Base-by-base conservation (phyloP, 1,284 basidiomycete species). In the Abortiporus biennis region DNA sequence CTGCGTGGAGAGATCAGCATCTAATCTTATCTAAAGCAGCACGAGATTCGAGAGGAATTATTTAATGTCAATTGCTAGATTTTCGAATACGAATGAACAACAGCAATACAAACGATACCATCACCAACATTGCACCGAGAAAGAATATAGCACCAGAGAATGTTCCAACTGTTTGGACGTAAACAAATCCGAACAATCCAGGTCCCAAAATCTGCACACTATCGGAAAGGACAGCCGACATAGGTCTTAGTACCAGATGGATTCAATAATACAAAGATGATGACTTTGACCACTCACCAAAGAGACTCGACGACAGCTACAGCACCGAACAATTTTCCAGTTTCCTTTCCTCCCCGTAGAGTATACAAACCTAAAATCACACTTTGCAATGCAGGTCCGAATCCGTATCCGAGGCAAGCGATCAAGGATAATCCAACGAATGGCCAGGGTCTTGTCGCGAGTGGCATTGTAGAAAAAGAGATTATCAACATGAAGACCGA, bases 251-350 rank as follows among this genome's bases (percentile, higher is more conserved):
- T 29, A n/a, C 27, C 9, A 29, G 9, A 29, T 29, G 9, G n/a
- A 29, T 29, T 29, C 9, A 29, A 29, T 29, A n/a, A 29, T 9
- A 29, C 9, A 29, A 9, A 29, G 9, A 29, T 9, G n/a, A n/a
- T 9, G n/a, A 29, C 9, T 9, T 9, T 29, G n/a, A n/a, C 12
- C 11, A 9, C 75, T 27, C 47, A 84, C 84, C 73, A 67, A 21
- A 88, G 53, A 2, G 79, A 71, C 48, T 84, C 75, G 9, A 89
- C 53, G 29, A 90, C 82, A 45, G 78, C 77, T 45, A 90, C 51
- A 2, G 77, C 80, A 13, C 86, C 87, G 54, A 88, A 89, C 13
- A 91, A 64, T 47, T 67, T 68, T 1, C 83, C 85, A 3, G 67
- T 58, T 54, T 85, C 80, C 16, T 50, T 63, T 2, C 73, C 71